phyloP scores from a whole-genome alignment of 176 grass and related monocot species.

The Cocos nucifera region DNA sequence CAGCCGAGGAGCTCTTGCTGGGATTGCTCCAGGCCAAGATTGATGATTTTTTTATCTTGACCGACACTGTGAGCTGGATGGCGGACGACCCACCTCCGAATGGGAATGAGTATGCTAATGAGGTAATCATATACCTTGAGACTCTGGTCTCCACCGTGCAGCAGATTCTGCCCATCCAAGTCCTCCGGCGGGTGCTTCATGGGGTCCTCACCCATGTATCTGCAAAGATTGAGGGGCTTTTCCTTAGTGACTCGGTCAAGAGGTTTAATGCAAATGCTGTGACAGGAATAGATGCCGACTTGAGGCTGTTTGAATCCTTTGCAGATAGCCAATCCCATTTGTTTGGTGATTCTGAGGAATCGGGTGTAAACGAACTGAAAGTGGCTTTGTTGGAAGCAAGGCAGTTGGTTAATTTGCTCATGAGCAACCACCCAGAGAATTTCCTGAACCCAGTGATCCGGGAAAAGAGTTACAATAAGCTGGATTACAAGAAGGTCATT shows the following conservation, averaged over 20 bases:
- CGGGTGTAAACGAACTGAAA: constrained; percentile 54
- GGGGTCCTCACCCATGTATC: constrained; percentile 72
- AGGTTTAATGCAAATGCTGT: constrained; percentile 79
- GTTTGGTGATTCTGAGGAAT: constrained; percentile 49
- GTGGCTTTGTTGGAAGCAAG: constrained; percentile 61
- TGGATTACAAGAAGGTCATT: constrained; percentile 85
- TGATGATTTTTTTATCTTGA: constrained; percentile 61
- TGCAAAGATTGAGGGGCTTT: constrained; percentile 63
- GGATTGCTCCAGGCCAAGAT: constrained; percentile 56
- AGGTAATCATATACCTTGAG: constrained; percentile 89
- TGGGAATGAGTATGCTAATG: constrained; percentile 87
- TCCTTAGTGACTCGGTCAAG: constrained; percentile 78
- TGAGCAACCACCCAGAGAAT: constrained; percentile 86
- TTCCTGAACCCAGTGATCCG: constrained; percentile 88
- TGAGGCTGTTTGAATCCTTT: constrained; percentile 84
- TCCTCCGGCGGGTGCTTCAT: constrained; percentile 58
- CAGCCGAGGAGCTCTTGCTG: constrained; percentile 52
- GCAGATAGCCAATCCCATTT: constrained; percentile 50
- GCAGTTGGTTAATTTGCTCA: constrained; percentile 86
- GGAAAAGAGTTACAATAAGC: constrained; percentile 86
- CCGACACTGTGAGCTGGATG: constrained; percentile 83
- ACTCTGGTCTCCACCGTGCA: constrained; percentile 72
- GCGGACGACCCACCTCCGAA: constrained; percentile 55
- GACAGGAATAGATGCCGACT: constrained; percentile 71
- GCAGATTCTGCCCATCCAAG: constrained; percentile 72